Conservation (phyloP, 768 basidiomycete species). For the Melanogaster broomeanus region DNA sequence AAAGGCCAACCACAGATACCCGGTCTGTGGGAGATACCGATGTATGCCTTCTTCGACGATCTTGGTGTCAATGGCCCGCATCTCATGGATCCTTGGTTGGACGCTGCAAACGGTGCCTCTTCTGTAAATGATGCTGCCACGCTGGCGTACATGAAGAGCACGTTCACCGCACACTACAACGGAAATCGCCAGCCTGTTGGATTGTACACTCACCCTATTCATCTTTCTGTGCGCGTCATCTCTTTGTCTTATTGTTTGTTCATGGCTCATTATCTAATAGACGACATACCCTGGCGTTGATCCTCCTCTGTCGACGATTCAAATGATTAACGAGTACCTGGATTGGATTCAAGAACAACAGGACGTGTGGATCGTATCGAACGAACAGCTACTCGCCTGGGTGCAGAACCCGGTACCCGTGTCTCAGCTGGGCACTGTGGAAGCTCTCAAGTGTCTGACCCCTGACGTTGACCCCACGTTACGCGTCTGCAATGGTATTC, state of each 20-base stretch:
- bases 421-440: conserved; percentile 54
- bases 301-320: conserved; percentile 52
- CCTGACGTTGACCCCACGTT: conserved; percentile 54
- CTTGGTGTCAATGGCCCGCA: conserved; percentile 56
- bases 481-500: conserved; percentile 79
- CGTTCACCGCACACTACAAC: conserved; percentile 74
- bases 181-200: conserved; percentile 79
- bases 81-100: conserved; percentile 86
- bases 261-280: conserved; percentile 30
- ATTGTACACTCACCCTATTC: conserved; percentile 81
- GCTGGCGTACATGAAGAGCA: conserved; percentile 69
- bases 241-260: not conserved
- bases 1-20: conserved; percentile 71
- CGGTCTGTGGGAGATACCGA: conserved; percentile 84
- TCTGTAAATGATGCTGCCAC: conserved; percentile 61
- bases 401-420: conserved; percentile 67
- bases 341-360: conserved; percentile 78
- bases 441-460: conserved; percentile 61
- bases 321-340: conserved; percentile 77
- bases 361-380: conserved; percentile 77
- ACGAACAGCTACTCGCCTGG: conserved; percentile 73
- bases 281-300: conserved; percentile 61
- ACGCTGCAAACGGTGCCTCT: conserved; percentile 53
- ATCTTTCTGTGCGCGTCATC: conserved; percentile 50
- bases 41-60: conserved; percentile 76